phyloP scores from a whole-genome alignment of 1,284 basidiomycete species.

The Sparassis latifolia region DNA sequence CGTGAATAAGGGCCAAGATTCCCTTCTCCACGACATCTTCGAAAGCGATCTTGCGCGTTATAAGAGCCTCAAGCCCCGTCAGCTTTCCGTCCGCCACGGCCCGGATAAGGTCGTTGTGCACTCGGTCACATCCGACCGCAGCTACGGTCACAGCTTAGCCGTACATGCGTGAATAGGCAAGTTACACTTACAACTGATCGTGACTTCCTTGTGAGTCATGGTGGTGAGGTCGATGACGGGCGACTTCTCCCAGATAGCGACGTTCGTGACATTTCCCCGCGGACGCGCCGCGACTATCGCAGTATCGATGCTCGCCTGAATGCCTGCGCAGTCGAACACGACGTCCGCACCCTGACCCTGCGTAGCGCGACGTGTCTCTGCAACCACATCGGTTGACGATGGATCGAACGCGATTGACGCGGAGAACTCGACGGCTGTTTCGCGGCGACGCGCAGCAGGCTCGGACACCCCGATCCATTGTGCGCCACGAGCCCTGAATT shows the following conservation, averaged over 20 bases:
- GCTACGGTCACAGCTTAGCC: no score
- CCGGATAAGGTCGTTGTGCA: constrained; percentile 21
- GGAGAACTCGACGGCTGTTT: constrained; percentile 18
- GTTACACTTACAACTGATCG: constrained; percentile 15
- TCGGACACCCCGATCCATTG: constrained; percentile 26
- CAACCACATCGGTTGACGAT: constrained; percentile 12
- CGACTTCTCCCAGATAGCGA: constrained; percentile 23
- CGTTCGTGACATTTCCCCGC: constrained; percentile 23
- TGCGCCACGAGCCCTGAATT: constrained; percentile 9
- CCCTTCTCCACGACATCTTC: constrained; percentile 28
- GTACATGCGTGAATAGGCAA: neutral
- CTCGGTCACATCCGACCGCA: constrained; percentile 20
- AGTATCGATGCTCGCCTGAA: constrained; percentile 20
- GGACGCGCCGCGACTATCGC: constrained; percentile 21
- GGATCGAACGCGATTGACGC: constrained; percentile 24
- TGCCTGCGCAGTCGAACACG: constrained; percentile 28
- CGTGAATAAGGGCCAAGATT: constrained; percentile 23
- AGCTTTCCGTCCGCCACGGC: constrained; percentile 23
- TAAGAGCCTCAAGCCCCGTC: constrained; percentile 18
- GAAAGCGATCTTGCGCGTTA: constrained; percentile 24
- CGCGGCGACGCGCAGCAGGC: constrained; percentile 21
- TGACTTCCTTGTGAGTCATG: constrained; percentile 23
- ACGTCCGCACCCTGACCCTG: constrained; percentile 23
- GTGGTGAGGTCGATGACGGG: constrained; percentile 21
- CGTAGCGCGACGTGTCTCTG: constrained; percentile 16